phyloP scores from a whole-genome alignment of 345 rosid genomes.

The Ricinus communis region DNA sequence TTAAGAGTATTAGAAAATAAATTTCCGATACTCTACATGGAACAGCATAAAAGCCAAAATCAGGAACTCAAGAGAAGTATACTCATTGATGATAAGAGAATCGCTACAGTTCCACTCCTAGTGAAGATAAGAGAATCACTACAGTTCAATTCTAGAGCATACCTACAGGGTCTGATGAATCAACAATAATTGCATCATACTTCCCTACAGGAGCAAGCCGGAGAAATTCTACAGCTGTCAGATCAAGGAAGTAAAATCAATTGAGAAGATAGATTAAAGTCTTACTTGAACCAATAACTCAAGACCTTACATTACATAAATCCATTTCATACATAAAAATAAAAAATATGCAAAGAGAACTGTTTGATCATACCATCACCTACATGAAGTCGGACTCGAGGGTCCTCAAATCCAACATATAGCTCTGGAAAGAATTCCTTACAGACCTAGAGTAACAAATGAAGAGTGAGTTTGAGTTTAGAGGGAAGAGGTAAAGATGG shows the following conservation, averaged over 20 bases:
- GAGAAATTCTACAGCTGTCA: conserved; percentile 82
- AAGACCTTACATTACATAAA: neutral
- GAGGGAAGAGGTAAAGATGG: neutral
- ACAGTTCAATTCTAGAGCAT: conserved; percentile 25
- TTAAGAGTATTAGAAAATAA: neutral
- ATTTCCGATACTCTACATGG: neutral
- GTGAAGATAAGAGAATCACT: conserved; percentile 5
- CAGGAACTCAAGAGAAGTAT: neutral
- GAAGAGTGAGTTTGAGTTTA: neutral
- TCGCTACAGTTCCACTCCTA: neutral
- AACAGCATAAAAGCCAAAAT: neutral
- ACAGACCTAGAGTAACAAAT: conserved; percentile 53
- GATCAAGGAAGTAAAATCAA: conserved; percentile 29
- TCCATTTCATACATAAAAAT: neutral
- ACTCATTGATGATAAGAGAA: conserved; percentile 5
- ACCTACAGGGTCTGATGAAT: conserved; percentile 97
- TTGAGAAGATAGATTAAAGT: neutral
- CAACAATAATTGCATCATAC: conserved; percentile 91
- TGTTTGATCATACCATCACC: conserved; percentile 78
- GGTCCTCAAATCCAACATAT: conserved; percentile 88
- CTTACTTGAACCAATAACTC: neutral
- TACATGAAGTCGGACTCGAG: conserved; percentile 83
- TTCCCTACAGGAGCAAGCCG: conserved; percentile 59
- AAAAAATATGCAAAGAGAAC: neutral
- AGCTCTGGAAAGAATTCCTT: conserved; percentile 80